Evolutionary conservation across 164 flowering plant species (phyloP), one percentile per base, ranked within the genome.

Genomic region (grape (Vitis vinifera)): DNA sequence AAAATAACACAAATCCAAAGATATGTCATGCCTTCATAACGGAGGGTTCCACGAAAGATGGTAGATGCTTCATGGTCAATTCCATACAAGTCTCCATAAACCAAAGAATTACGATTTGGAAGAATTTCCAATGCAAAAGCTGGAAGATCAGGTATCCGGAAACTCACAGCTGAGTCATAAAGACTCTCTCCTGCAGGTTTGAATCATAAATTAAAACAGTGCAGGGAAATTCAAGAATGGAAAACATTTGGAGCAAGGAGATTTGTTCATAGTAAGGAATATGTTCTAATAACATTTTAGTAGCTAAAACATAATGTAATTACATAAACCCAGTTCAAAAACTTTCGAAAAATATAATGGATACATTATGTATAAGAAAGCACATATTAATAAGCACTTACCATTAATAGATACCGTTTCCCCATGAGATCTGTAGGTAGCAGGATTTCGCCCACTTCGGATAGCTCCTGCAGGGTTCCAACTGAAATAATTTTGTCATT

Each of bases 381-480:
- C 10, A 15, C 10, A 57, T 15, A 13, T 19, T 55, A 55, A 6
- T 30, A 19, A 63, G 30, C 75, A 62, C 87, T 73, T 78, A 89
- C 99, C 99, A 71, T 87, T 85, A 71, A 96, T 84, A 68, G 88
- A 78, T 47, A 96, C 51, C 51, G 72, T 86, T 85, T 90, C 86
- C 55, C 94, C 98, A 59, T 76, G 66, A 59, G 76, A 79, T 78
- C 67, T 87, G 68, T 91, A 96, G 2, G 83, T 84, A 10, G 99
- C 98, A 60, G 98, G 89, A 78, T 88, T 92, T 37, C 85, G 79
- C 30, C 99, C 99, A 47, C 94, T 85, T 78, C 84, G 88, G 50
- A 96, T 83, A 62, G 98, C 99, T 76, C 98, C 99, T 58, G 92
- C 95, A 74, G 99, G 99, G 71, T 75, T 96, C 99, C 99, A 96